These are phyloP conservation scores for Alternaria sp. DNA, from an alignment of 2,329 filamentous ascomycete species.

Conservation along the genomic window DNA sequence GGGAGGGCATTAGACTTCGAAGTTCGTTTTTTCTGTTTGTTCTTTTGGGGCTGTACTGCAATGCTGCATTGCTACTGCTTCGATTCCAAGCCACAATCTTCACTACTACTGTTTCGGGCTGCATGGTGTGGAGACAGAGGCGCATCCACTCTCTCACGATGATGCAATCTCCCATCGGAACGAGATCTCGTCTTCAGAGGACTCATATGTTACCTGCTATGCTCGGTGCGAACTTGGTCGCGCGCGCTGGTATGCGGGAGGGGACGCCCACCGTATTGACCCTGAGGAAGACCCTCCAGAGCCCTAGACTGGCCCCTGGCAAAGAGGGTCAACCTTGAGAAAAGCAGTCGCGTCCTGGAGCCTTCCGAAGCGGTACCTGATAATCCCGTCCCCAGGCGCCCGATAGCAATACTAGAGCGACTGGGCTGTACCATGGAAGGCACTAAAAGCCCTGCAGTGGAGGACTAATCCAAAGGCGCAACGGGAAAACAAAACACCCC, in stretches of 20 bases:
- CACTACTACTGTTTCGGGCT: neutral
- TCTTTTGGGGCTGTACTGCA: neutral
- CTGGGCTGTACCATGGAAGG: neutral
- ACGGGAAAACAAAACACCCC: constrained; percentile 2
- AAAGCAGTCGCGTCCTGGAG: constrained; percentile 1
- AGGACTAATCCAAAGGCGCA: constrained; percentile 1
- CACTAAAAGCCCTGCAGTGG: constrained; percentile 4
- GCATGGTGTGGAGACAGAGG: neutral
- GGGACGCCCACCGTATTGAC: neutral
- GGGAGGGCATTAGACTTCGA: neutral
- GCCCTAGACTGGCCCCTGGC: neutral
- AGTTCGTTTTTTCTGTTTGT: neutral
- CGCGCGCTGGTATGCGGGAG: neutral
- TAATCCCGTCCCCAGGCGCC: neutral
- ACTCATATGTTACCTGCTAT: neutral
- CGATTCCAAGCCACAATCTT: neutral
- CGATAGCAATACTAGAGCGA: neutral
- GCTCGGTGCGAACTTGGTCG: neutral
- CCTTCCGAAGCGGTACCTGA: neutral
- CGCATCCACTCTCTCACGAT: neutral
- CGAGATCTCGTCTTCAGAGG: neutral
- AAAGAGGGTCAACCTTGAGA: neutral
- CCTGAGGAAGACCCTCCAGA: neutral
- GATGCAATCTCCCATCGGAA: neutral
- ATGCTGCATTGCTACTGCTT: neutral